Percentiles rank a stretch among this genome's conserved stretches.
Evolutionary conservation across 495 filamentous ascomycete genomes (phyloP).

Genomic region (Penicillium atrosanguineum): DNA sequence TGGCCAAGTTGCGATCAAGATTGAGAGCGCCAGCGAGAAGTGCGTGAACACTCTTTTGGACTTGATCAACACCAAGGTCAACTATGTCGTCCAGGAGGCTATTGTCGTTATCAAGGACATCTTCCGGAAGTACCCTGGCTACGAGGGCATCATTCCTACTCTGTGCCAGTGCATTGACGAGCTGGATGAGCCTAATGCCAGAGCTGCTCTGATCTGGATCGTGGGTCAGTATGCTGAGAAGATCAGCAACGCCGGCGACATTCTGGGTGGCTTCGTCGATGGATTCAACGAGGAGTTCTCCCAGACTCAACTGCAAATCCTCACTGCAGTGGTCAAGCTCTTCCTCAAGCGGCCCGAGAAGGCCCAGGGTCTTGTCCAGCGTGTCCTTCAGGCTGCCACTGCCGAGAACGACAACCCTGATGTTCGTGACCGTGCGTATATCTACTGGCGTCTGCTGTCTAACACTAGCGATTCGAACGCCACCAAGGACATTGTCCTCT

Average conservation of each 20-base stretch:
- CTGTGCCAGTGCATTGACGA: slow-evolving; percentile 97
- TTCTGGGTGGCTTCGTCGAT: slow-evolving; percentile 81
- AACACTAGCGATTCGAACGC: slow-evolving; percentile 76
- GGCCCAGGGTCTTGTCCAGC: slow-evolving; percentile 86
- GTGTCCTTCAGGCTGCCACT: slow-evolving; percentile 87
- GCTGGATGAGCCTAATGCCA: slow-evolving; percentile 87
- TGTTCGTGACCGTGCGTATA: slow-evolving; percentile 93
- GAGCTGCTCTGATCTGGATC: slow-evolving; percentile 95
- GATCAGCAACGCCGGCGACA: slow-evolving; percentile 94
- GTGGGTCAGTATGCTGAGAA: slow-evolving; percentile 99
- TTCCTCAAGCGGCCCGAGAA: slow-evolving; percentile 97
- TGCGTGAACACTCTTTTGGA: slow-evolving; percentile 94
- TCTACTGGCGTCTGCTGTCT: slow-evolving; percentile 97
- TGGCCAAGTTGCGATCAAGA: slow-evolving; percentile 97
- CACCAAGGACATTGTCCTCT: slow-evolving; percentile 86
- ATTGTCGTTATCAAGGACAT: slow-evolving; percentile 99
- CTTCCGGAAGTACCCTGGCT: slow-evolving; percentile 94
- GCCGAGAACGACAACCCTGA: slow-evolving; percentile 96
- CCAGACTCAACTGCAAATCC: slow-evolving; percentile 90
- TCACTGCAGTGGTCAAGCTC: slow-evolving; percentile 94
- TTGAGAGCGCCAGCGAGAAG: slow-evolving; percentile 87
- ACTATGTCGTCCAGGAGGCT: slow-evolving; percentile 98
- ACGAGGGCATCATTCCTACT: slow-evolving; percentile 96
- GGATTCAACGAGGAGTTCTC: slow-evolving; percentile 91
- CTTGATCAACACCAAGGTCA: slow-evolving; percentile 93